Conservation (phyloP, 176 grass and related monocot genomes). For the Oropetium thomaeum region DNA sequence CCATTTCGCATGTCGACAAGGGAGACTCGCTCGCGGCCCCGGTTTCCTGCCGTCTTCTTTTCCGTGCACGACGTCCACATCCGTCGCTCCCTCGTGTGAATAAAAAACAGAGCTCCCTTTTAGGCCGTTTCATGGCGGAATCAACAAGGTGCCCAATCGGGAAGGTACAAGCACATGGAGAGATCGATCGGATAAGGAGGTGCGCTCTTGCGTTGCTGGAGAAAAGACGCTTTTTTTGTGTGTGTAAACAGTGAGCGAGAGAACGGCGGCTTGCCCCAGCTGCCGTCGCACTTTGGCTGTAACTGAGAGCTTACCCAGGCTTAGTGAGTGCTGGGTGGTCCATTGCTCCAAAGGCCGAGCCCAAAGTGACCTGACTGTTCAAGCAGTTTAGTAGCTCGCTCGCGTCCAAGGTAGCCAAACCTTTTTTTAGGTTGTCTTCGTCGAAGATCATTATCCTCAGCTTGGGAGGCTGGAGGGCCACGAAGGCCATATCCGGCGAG, state of each 20-base stretch:
- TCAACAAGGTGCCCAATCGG: not conserved
- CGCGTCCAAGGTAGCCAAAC: not conserved
- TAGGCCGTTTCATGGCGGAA: not conserved
- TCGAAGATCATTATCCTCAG: not conserved
- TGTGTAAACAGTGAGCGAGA: too few relatives aligned
- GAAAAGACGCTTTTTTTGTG: slow-evolving; percentile 8
- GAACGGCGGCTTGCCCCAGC: not conserved
- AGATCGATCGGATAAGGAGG: not conserved
- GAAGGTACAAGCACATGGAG: not conserved
- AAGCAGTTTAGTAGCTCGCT: not conserved
- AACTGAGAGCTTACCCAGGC: too few relatives aligned
- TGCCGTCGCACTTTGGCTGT: too few relatives aligned
- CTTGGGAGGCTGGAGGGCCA: not conserved
- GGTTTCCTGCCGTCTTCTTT: too few relatives aligned
- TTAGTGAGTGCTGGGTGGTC: not conserved
- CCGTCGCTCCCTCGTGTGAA: not conserved
- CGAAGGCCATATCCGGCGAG: slow-evolving; percentile 5
- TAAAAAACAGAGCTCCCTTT: not conserved
- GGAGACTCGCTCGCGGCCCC: not conserved
- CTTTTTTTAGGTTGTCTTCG: not conserved
- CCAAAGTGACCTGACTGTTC: not conserved
- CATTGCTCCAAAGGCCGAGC: not conserved
- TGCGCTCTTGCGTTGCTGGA: not conserved
- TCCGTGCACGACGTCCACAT: not conserved
- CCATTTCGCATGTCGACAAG: not conserved